Conservation (phyloP, 495 filamentous ascomycete species). For the Lophiotrema nucula region DNA sequence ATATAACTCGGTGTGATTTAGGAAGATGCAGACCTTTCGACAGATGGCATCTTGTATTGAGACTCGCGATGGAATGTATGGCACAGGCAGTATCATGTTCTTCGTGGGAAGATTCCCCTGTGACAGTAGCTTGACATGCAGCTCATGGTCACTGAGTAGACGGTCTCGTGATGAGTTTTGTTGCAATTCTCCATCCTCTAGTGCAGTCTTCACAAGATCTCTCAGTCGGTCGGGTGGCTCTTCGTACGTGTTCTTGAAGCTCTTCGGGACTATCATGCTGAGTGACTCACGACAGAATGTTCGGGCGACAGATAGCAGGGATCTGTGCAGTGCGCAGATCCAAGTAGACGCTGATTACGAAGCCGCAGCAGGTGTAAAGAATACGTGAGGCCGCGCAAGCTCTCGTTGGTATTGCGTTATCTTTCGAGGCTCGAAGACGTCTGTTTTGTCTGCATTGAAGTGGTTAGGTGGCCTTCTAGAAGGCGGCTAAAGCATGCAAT, state of each 20-base stretch:
- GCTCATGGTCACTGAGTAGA: slow-evolving; percentile 14
- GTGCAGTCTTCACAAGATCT: neutral
- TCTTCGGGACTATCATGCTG: slow-evolving; percentile 6
- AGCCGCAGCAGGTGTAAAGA: too few relatives aligned
- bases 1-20: neutral
- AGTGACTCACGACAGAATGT: too few relatives aligned
- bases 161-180: neutral
- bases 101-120: slow-evolving; percentile 11
- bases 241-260: slow-evolving; percentile 20
- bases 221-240: slow-evolving; percentile 10
- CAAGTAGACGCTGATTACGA: too few relatives aligned
- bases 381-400: too few relatives aligned
- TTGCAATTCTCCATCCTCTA: neutral
- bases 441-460: too few relatives aligned
- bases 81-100: slow-evolving; percentile 13
- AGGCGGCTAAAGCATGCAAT: too few relatives aligned
- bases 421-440: too few relatives aligned
- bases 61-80: slow-evolving; percentile 8
- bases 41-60: neutral
- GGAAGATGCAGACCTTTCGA: slow-evolving; percentile 1
- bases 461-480: too few relatives aligned
- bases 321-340: too few relatives aligned
- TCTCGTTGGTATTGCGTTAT: too few relatives aligned
- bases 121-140: slow-evolving; percentile 9
- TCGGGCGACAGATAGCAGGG: too few relatives aligned